Evolutionary conservation across 2,329 filamentous ascomycete genomes (phyloP), one percentile per base, ranked within the genome.

Genomic region (Neofusicoccum sp.): DNA sequence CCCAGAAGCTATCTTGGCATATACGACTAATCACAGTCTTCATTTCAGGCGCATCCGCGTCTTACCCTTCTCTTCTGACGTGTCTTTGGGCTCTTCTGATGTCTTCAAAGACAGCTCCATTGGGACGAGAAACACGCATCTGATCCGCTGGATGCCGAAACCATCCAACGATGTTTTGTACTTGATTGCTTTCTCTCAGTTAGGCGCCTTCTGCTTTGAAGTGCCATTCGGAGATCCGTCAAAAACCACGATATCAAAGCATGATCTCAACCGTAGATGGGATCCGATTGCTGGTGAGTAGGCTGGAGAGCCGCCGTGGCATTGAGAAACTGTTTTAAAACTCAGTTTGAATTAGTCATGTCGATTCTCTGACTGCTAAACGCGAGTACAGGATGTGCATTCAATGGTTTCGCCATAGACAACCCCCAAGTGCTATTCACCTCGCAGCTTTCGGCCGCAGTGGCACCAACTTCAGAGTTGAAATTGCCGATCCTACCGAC

Each of bases 261-360:
- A 77, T 60, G 67, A 76, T 56, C 71, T 79, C 2, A 76, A 80
- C 56, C 72, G 68, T n/a, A 71, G 76, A n/a, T 80, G 78, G 77
- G 78, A 81, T 61, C 64, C 71, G 8, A 65, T 78, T 3, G 74
- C 78, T 11, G 77, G 75, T 71, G 65, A 63, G 54, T 63, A 28
- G 14, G 12, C 11, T 9, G 28, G 34, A 28, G 14, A 49, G 12
- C 31, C 8, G 16, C 31, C 34, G 9, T 8, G 41, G 36, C 3
- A 56, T 7, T 33, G 16, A 22, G 22, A 22, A 22, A 22, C 22
- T 22, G 22, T 22, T 22, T 22, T 22, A 22, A 22, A 22, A 2
- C 22, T 22, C 22, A 22, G 22, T 22, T 22, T 22, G 22, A 22
- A 22, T 22, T 22, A 2, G 22, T 22, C 16, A n/a, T 45, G 59